These are phyloP conservation scores for Amesomyces nigricolor DNA, from an alignment of 2,329 filamentous ascomycete genomes.

Conservation along the genomic window DNA sequence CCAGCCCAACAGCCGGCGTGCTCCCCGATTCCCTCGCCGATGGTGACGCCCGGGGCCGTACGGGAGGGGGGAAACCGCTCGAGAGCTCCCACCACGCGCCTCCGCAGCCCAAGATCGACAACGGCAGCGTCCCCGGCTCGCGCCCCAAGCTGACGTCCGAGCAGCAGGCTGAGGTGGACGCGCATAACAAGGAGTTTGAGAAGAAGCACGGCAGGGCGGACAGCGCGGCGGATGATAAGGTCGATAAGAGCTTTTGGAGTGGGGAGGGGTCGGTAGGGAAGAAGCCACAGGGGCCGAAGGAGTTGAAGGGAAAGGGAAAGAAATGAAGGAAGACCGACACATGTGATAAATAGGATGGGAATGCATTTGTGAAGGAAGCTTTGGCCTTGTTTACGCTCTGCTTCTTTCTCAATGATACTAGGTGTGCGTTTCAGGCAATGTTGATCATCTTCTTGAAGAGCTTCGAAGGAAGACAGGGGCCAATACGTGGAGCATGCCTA, in stretches of 20 bases:
- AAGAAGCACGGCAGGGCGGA: slow-evolving; percentile 45
- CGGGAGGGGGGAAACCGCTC: slow-evolving; percentile 37
- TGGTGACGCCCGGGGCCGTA: slow-evolving; percentile 32
- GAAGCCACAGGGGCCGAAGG: neutral
- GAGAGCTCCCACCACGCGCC: slow-evolving; percentile 32
- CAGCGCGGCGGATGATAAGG: slow-evolving; percentile 42
- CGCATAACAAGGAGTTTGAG: slow-evolving; percentile 55
- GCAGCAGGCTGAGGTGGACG: slow-evolving; percentile 51
- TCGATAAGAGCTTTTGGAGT: slow-evolving; percentile 51
- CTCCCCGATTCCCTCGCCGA: slow-evolving; percentile 30
- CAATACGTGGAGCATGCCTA: too few relatives aligned
- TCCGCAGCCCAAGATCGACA: slow-evolving; percentile 48
- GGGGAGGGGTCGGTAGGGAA: slow-evolving; percentile 29
- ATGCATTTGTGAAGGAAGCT: too few relatives aligned
- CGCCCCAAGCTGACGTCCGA: slow-evolving; percentile 39
- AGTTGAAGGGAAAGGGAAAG: neutral
- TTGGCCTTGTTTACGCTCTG: too few relatives aligned
- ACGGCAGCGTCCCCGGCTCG: slow-evolving; percentile 38
- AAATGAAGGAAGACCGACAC: neutral
- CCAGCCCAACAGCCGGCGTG: slow-evolving; percentile 21
- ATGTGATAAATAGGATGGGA: too few relatives aligned
- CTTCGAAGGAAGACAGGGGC: too few relatives aligned
- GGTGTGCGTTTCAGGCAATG: too few relatives aligned
- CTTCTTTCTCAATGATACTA: too few relatives aligned
- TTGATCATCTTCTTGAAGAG: too few relatives aligned